Conservation (phyloP, 768 basidiomycete species). For the Suillus hirtellus region DNA sequence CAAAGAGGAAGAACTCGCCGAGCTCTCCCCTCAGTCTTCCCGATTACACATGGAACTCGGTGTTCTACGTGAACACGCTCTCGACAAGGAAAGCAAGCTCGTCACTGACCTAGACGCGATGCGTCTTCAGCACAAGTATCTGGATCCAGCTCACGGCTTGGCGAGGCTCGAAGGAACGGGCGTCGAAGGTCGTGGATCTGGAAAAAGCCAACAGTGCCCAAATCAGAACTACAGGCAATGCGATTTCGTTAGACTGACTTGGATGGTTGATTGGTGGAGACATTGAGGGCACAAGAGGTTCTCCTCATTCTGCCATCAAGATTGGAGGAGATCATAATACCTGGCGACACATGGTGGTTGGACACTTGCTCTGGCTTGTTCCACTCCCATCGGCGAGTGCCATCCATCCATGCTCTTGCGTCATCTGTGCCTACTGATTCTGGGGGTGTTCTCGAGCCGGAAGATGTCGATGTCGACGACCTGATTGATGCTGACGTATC, state of each 20-base stretch:
- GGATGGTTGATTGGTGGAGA: slow-evolving; percentile 63
- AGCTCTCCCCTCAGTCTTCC: slow-evolving; percentile 65
- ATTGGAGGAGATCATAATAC: no score
- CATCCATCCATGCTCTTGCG: not conserved
- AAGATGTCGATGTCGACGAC: slow-evolving; percentile 10
- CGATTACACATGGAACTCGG: slow-evolving; percentile 67
- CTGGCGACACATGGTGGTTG: no score
- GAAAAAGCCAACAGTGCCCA: slow-evolving; percentile 70
- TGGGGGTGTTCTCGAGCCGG: not conserved
- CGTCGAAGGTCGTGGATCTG: slow-evolving; percentile 54
- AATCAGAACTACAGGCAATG: slow-evolving; percentile 73
- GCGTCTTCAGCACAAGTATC: slow-evolving; percentile 55
- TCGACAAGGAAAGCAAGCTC: slow-evolving; percentile 71
- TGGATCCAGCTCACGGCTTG: slow-evolving; percentile 68
- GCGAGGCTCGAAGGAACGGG: slow-evolving; percentile 48
- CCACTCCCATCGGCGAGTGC: slow-evolving; percentile 2
- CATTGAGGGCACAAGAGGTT: slow-evolving; percentile 73
- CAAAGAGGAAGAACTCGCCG: slow-evolving; percentile 79
- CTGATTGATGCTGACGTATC: slow-evolving; percentile 21
- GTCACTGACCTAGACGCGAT: slow-evolving; percentile 73
- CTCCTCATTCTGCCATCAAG: no score
- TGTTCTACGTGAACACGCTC: slow-evolving; percentile 57
- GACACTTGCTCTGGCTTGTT: slow-evolving; percentile 22
- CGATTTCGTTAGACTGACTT: slow-evolving; percentile 66
- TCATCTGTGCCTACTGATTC: not conserved